These are phyloP conservation scores for Colletotrichum neosansevieriae DNA, from an alignment of 2,329 filamentous ascomycete genomes.

Conservation along the genomic window DNA sequence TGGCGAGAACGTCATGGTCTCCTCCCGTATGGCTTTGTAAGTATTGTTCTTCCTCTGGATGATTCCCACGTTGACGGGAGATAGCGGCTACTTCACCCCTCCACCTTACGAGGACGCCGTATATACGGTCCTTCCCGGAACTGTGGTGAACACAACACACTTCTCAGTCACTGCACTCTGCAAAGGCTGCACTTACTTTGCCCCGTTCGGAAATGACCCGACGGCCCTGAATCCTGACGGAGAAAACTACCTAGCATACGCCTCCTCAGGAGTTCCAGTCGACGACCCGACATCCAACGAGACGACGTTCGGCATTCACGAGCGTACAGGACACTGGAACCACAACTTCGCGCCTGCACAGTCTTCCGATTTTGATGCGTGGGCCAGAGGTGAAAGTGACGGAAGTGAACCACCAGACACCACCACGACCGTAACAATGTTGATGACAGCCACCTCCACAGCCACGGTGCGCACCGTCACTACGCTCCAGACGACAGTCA, in stretches of 20 bases:
- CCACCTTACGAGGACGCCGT: conserved; percentile 47
- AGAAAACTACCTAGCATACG: conserved; percentile 55
- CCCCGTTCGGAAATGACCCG: conserved; percentile 54
- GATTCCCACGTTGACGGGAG: neutral
- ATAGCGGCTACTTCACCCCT: conserved; percentile 52
- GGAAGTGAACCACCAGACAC: conserved; percentile 29
- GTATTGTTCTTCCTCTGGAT: neutral
- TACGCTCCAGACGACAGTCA: conserved; percentile 28
- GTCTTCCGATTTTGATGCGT: conserved; percentile 50
- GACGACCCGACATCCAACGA: conserved; percentile 52
- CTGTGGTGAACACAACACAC: conserved; percentile 49
- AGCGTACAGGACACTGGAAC: conserved; percentile 55
- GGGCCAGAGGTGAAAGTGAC: conserved; percentile 41
- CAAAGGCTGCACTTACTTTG: conserved; percentile 57
- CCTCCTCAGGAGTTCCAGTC: conserved; percentile 52
- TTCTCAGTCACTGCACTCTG: conserved; percentile 52
- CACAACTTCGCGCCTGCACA: conserved; percentile 51
- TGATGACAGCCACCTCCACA: conserved; percentile 33
- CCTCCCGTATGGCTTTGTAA: conserved; percentile 53
- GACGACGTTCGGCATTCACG: conserved; percentile 57
- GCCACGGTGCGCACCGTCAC: conserved; percentile 33
- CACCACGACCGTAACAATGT: conserved; percentile 23
- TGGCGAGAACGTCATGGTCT: conserved; percentile 52
- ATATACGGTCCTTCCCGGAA: conserved; percentile 52
- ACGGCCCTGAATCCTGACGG: conserved; percentile 52